A percentile compares a stretch with the other conserved stretches of the same genome.
phyloP scores from a whole-genome alignment of 495 filamentous ascomycete species.

The Beverwykella pulmonaria region DNA sequence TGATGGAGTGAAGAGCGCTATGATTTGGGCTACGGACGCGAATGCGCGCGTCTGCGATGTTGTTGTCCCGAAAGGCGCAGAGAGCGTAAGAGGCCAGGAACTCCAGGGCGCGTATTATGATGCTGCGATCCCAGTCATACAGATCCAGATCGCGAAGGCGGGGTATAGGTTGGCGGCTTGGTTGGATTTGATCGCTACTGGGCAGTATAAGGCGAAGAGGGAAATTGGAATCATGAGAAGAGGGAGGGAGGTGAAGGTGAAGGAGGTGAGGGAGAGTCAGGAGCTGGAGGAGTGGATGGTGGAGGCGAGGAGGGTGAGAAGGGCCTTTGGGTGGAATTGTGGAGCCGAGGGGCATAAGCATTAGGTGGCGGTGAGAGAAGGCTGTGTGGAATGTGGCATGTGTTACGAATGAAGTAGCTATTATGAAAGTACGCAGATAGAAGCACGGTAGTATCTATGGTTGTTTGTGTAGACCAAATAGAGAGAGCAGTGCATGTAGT shows the following conservation, averaged over 20 bases:
- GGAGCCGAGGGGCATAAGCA: slow-evolving; percentile 28
- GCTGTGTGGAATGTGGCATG: not conserved
- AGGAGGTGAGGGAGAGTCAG: slow-evolving; percentile 3
- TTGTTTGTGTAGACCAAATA: too few relatives aligned
- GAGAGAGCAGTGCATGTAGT: too few relatives aligned
- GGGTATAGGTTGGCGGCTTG: slow-evolving; percentile 42
- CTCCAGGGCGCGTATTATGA: slow-evolving; percentile 66
- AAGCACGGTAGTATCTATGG: too few relatives aligned
- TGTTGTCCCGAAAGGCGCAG: slow-evolving; percentile 60
- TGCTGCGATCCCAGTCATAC: slow-evolving; percentile 62
- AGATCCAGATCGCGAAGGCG: slow-evolving; percentile 69
- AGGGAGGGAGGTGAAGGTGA: slow-evolving; percentile 4
- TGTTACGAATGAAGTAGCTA: too few relatives aligned
- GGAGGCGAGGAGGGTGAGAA: slow-evolving; percentile 29
- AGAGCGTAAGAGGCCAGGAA: slow-evolving; percentile 59
- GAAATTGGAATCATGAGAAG: not conserved
- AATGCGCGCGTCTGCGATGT: slow-evolving; percentile 64
- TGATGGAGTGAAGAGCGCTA: slow-evolving; percentile 53
- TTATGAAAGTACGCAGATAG: too few relatives aligned
- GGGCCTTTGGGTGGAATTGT: slow-evolving; percentile 38
- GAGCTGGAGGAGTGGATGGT: slow-evolving; percentile 23
- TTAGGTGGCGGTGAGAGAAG: not conserved
- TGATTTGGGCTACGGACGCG: slow-evolving; percentile 64
- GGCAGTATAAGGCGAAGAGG: slow-evolving; percentile 2
- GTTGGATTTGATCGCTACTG: slow-evolving; percentile 39